Base-by-base conservation (phyloP, 371 early-diverging fungal species). In the Syncephalis plumigaleata region DNA sequence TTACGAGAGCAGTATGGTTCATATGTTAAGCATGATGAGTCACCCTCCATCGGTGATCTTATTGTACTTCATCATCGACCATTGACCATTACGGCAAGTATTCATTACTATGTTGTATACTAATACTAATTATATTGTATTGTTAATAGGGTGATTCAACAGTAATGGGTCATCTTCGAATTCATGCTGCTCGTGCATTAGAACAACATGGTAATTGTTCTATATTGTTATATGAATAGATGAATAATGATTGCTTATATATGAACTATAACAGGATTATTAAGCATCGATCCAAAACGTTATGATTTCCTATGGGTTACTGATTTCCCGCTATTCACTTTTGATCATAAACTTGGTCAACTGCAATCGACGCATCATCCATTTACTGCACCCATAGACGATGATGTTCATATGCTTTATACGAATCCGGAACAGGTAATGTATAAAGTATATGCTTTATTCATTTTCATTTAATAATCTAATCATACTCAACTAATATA, bases 271-370 rank as follows among this genome's bases (percentile, higher is more conserved):
- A 16, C 51, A 67, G 69, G 65, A 0, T 45, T 67, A 25, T 39
- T 76, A 31, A 45, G 55, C 3, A 58, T 78, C n/a, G 60, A 66
- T 16, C 51, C 62, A 3, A 55, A 66, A 37, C 57, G 57, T 16
- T 71, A 66, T 60, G 70, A 81, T 40, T 89, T 91, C 51, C 52
- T 86, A 22, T 92, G 93, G 93, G 65, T 92, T 2, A 82, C 84
- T 49, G 78, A 81, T 15, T 92, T 92, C 54, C 93, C 93, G 0
- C 60, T 92, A 23, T 87, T 92, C 46, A 79, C 85, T 3, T 79
- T 78, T 0, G 71, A 73, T 23, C 75, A 67, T 23, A 59, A 65
- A 31, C 13, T n/a, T 39, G 3, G 38, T 48, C 37, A 15, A 25
- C 18, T 36, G 1, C 64, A 71, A 36, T 67, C 90, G 1, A 87